These are phyloP conservation scores for Debaryomycetaceae sp. DNA, from an alignment of 1,139 yeast genomes.

Conservation along the genomic window DNA sequence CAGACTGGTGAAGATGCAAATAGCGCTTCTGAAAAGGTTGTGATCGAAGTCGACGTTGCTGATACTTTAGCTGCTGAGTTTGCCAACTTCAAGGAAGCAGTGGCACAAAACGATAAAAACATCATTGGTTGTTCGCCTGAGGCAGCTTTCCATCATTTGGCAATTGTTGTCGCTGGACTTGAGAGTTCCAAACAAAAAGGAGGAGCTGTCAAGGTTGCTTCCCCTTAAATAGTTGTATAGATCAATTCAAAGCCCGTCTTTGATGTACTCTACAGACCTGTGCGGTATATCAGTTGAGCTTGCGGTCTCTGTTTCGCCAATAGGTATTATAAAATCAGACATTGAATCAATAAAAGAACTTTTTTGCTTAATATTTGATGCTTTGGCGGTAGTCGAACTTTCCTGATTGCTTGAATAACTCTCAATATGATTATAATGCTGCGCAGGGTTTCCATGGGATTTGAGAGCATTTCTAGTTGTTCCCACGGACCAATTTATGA, in stretches of 20 bases:
- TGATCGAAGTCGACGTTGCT: slow-evolving; percentile 59
- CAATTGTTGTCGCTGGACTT: slow-evolving; percentile 80
- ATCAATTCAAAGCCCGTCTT: slow-evolving; percentile 7
- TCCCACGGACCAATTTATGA: slow-evolving; percentile 25
- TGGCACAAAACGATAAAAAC: slow-evolving; percentile 58
- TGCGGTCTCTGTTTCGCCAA: neutral
- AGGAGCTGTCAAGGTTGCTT: slow-evolving; percentile 48
- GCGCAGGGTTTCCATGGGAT: neutral
- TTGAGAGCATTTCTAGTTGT: slow-evolving; percentile 1
- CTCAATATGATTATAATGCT: neutral
- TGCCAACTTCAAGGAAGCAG: slow-evolving; percentile 69
- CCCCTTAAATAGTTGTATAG: slow-evolving; percentile 10
- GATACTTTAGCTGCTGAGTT: slow-evolving; percentile 58
- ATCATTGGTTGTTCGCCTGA: slow-evolving; percentile 61
- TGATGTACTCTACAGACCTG: neutral
- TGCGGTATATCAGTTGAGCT: neutral
- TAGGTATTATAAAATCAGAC: neutral
- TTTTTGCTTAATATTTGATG: neutral
- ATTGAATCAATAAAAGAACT: neutral
- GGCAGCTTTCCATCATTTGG: slow-evolving; percentile 86
- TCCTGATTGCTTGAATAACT: neutral
- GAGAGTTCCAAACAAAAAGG: slow-evolving; percentile 67
- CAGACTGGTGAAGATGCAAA: slow-evolving; percentile 47
- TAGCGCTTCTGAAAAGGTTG: slow-evolving; percentile 40
- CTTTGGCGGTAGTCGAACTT: neutral